Base-by-base conservation (phyloP, 805 yeast species). In the Barnettozyma wickerhamii region DNA sequence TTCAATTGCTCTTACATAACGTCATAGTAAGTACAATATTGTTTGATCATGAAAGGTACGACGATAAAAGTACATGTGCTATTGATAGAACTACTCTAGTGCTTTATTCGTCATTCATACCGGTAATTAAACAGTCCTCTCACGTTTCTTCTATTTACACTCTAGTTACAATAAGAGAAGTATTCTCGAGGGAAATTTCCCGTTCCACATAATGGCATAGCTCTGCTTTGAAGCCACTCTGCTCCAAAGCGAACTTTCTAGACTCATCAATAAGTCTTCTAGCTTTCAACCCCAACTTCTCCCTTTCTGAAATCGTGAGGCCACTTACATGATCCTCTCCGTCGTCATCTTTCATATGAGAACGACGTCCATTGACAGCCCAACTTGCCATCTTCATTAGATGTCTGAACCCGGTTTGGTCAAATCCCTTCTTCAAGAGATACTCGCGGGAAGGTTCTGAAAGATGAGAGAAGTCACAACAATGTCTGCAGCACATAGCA, bases 401-500 rank as follows among this genome's bases (percentile, higher is more conserved):
- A 13, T 68, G 65, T 5, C 50, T 51, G 55, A 80, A 79, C 6
- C 74, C 66, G 10, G 49, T 51, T 9, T 43, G 40, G n/a, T 56
- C 57, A 5, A 72, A 46, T 1, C 45, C 51, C 10, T 42, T 32
- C 27, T 56, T 48, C 2, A 44, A 17, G 9, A 65, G 31, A 30
- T 46, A 45, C 7, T 49, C 40, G 23, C 38, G 42, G 3, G 48
- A 32, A 7, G 37, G 31, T 21, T 63, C 66, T 0, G 72, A 69
- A 13, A 84, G 59, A 13, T 84, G 65, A 41, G 73, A 68, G n/a
- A 77, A 80, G 30, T 72, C 63, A 53, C 97, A 90, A 17, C 81
- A 80, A 55, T 89, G 97, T 41, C 97, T 72, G 60, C 97, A 89
- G 57, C 97, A 89, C 87, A 90, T 82, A 19, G 97, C 97, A 24